A percentile compares a stretch with the other conserved stretches of the same genome.
phyloP scores from a whole-genome alignment of 139 green algal genomes.

The Trebouxia sp. region DNA sequence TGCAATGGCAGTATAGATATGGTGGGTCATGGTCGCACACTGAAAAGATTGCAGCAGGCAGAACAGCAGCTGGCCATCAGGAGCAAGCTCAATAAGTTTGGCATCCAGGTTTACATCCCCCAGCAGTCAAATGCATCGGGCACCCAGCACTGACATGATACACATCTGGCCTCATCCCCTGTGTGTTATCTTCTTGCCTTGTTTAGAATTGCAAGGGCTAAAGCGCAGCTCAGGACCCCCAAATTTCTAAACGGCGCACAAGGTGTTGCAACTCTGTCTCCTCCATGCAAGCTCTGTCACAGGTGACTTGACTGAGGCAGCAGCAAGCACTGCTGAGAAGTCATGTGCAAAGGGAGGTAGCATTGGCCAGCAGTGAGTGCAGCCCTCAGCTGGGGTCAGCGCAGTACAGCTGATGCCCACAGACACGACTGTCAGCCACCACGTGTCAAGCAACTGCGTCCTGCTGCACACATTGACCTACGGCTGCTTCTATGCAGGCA shows the following conservation, averaged over 20 bases:
- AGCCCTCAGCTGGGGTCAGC: slow-evolving; percentile 16
- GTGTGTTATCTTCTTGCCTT: no score
- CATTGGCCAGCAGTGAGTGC: not conserved
- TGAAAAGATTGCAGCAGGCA: not conserved
- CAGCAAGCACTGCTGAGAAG: slow-evolving; percentile 26
- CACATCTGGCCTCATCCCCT: no score
- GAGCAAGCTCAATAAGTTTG: slow-evolving; percentile 29
- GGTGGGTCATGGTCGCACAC: no score
- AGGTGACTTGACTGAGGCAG: slow-evolving; percentile 7
- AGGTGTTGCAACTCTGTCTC: no score
- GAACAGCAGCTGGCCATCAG: not conserved
- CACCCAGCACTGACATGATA: no score
- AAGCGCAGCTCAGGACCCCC: no score
- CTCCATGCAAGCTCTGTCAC: not conserved
- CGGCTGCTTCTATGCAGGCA: not conserved
- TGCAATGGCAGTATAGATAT: no score
- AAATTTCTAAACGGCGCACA: no score
- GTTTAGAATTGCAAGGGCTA: no score
- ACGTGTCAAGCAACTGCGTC: no score
- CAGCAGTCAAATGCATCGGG: no score
- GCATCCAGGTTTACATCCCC: slow-evolving; percentile 15
- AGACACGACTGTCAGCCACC: not conserved
- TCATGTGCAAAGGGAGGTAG: slow-evolving; percentile 14
- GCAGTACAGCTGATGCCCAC: slow-evolving; percentile 5
- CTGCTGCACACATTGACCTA: no score